Conservation (phyloP, 129 eudicot species). For the Chrysanthemum seticuspe region DNA sequence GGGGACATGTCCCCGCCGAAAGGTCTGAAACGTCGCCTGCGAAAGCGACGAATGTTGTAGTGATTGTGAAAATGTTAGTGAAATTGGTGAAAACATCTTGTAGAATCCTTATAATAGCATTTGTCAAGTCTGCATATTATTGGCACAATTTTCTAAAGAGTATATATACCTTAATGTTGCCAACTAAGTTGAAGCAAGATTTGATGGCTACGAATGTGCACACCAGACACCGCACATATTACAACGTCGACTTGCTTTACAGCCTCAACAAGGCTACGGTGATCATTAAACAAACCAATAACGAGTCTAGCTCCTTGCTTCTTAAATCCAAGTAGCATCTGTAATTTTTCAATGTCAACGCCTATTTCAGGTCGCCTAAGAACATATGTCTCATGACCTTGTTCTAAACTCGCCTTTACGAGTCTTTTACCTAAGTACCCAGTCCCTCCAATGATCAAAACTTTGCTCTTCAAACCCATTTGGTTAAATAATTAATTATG, state of each 20-base stretch:
- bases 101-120: background rate
- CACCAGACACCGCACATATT: conserved; percentile 73
- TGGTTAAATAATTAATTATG: too few relatives aligned
- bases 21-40: too few relatives aligned
- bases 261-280: conserved; percentile 65
- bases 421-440: conserved; percentile 60
- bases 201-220: conserved; percentile 73
- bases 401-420: conserved; percentile 46
- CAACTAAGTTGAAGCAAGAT: conserved; percentile 77
- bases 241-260: conserved; percentile 75
- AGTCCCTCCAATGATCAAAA: conserved; percentile 53
- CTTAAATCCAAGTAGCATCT: conserved; percentile 64
- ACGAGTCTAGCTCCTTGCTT: conserved; percentile 61
- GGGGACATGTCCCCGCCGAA: too few relatives aligned
- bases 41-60: too few relatives aligned
- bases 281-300: conserved; percentile 58
- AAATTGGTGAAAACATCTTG: background rate
- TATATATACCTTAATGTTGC: conserved; percentile 64
- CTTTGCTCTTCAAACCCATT: conserved; percentile 44
- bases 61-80: background rate
- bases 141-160: too few relatives aligned
- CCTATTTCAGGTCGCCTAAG: conserved; percentile 54
- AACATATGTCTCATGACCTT: conserved; percentile 51
- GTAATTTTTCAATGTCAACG: conserved; percentile 60
- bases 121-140: too few relatives aligned